Evolutionary conservation across 257 asterid species (phyloP).

Genomic region (Lavandula angustifolia): DNA sequence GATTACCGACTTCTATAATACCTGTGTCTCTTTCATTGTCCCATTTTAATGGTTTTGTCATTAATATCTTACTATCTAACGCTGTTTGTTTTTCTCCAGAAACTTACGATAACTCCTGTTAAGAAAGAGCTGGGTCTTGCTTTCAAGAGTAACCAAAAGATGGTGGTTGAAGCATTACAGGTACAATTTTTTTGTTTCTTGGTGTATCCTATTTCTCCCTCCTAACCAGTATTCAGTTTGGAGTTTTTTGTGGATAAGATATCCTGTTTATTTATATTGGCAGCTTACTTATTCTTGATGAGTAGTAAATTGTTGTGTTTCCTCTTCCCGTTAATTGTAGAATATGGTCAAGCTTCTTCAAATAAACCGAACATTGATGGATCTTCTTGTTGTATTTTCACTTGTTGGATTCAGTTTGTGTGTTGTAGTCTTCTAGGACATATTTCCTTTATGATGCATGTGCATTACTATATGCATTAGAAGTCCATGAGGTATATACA

Average conservation of each 20-base stretch:
- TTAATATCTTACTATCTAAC: slow-evolving; percentile 3
- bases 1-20: background rate
- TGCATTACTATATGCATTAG: background rate
- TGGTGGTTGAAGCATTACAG: slow-evolving; percentile 77
- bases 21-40: background rate
- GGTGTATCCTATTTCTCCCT: background rate
- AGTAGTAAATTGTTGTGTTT: background rate
- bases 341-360: too few species aligned
- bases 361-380: too few species aligned
- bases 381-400: too few species aligned
- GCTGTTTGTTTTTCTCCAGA: slow-evolving; percentile 42
- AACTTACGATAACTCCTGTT: slow-evolving; percentile 62
- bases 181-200: slow-evolving; percentile 29
- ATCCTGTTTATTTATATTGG: slow-evolving; percentile 13
- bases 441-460: slow-evolving; percentile 28
- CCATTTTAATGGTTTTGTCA: background rate
- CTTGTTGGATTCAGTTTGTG: slow-evolving; percentile 35
- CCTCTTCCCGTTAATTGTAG: too few species aligned
- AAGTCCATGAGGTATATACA: background rate
- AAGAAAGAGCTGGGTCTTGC: slow-evolving; percentile 84
- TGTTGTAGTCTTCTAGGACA: slow-evolving; percentile 66
- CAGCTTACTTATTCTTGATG: background rate
- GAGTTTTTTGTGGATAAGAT: background rate
- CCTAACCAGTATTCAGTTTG: background rate
- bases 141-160: slow-evolving; percentile 75